Evolutionary conservation across 352 stramenopile genomes (phyloP).

Genomic region (Pythium rishiriense): DNA sequence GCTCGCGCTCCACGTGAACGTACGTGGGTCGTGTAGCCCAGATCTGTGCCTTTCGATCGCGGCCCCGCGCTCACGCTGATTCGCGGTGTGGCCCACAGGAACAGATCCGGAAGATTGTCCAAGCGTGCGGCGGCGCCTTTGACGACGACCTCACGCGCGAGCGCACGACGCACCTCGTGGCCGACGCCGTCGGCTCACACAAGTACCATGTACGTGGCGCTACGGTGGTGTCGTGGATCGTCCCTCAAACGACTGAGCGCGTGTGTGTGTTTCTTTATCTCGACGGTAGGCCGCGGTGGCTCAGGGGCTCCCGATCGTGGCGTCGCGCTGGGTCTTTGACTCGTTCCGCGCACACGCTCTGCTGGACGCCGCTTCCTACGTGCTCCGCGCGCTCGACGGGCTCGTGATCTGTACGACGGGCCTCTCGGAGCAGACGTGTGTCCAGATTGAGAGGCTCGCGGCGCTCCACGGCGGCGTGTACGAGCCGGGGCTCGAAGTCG

Average conservation of each 20-base stretch:
- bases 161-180: slow-evolving; percentile 65
- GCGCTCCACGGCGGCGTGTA: slow-evolving; percentile 50
- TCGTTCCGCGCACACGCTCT: slow-evolving; percentile 51
- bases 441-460: slow-evolving; percentile 50
- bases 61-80: not conserved
- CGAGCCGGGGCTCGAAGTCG: slow-evolving; percentile 57
- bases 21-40: slow-evolving; percentile 9
- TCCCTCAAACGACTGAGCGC: too few relatives aligned
- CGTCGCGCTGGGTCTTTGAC: slow-evolving; percentile 67
- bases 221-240: not conserved
- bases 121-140: slow-evolving; percentile 57
- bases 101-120: slow-evolving; percentile 70
- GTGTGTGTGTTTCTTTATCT: not conserved
- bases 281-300: slow-evolving; percentile 39
- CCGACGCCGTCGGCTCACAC: slow-evolving; percentile 54
- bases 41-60: not conserved
- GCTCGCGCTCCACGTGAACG: slow-evolving; percentile 52
- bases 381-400: slow-evolving; percentile 51
- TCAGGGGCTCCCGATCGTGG: slow-evolving; percentile 43
- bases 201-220: slow-evolving; percentile 52
- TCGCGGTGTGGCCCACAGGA: slow-evolving; percentile 33
- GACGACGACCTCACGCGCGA: slow-evolving; percentile 50
- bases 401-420: slow-evolving; percentile 68
- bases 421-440: slow-evolving; percentile 50
- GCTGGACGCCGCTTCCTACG: slow-evolving; percentile 39